A percentile compares a stretch with the other conserved stretches of the same genome.
Conservation (phyloP, 2,329 filamentous ascomycete species). For the Fusarium sp. region DNA sequence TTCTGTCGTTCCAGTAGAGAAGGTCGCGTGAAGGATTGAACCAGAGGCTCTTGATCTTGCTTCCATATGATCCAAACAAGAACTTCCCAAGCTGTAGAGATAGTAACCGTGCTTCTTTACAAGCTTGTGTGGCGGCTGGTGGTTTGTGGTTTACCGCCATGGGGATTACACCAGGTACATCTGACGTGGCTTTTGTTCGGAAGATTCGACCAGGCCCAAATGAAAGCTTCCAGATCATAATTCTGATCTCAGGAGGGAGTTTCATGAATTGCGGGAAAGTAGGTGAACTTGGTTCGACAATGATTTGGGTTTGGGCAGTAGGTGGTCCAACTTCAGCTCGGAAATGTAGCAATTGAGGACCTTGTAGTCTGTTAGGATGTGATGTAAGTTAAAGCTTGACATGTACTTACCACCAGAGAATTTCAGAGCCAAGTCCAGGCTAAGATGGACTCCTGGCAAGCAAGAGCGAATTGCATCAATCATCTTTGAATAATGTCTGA, state of each 20-base stretch:
- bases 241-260: conserved; percentile 12
- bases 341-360: background rate
- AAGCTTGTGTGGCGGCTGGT: conserved; percentile 10
- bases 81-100: background rate
- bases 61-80: background rate
- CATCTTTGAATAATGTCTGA: background rate
- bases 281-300: background rate
- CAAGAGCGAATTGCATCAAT: background rate
- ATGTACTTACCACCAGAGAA: background rate
- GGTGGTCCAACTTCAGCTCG: background rate
- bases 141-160: conserved; percentile 19
- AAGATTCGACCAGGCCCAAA: conserved; percentile 14
- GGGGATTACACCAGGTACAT: background rate
- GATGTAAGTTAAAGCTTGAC: accelerated
- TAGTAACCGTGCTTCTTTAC: conserved; percentile 5
- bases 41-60: conserved; percentile 11
- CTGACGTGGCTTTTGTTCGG: background rate
- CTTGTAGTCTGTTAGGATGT: background rate
- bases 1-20: conserved; percentile 4
- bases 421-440: background rate
- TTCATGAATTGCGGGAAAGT: conserved; percentile 9
- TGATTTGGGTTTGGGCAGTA: background rate
- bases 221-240: conserved; percentile 4
- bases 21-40: conserved; percentile 7
- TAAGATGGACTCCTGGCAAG: conserved; percentile 1